Evolutionary conservation across 768 basidiomycete genomes (phyloP).

Genomic region (Rhodotorula taiwanensis): DNA sequence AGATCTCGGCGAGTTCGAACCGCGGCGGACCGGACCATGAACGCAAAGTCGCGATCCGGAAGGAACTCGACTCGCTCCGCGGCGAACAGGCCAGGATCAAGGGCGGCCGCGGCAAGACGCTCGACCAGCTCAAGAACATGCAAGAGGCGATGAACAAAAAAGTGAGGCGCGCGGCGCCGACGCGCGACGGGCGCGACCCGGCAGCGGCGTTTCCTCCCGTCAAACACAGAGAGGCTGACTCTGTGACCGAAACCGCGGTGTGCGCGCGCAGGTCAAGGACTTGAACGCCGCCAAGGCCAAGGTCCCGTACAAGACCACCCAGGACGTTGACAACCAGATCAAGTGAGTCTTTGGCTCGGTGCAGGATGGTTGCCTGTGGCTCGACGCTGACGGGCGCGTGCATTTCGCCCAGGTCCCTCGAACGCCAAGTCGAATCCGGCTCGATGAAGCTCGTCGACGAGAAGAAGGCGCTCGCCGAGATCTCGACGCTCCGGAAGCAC

Average conservation of each 20-base stretch:
- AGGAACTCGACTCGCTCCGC: slow-evolving; percentile 73
- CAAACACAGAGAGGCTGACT: not conserved
- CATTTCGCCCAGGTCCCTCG: slow-evolving; percentile 42
- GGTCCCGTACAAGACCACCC: slow-evolving; percentile 67
- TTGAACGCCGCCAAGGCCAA: slow-evolving; percentile 74
- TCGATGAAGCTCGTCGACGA: slow-evolving; percentile 87
- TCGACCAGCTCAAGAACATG: slow-evolving; percentile 69
- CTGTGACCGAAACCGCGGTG: not conserved
- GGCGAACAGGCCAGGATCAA: slow-evolving; percentile 72
- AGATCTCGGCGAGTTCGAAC: slow-evolving; percentile 57
- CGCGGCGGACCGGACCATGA: slow-evolving; percentile 63
- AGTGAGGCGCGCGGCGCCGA: slow-evolving; percentile 54
- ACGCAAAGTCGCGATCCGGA: slow-evolving; percentile 61
- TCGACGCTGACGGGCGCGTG: not conserved
- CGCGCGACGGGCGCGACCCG: too few species aligned
- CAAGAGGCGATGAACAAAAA: slow-evolving; percentile 77
- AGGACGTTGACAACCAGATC: slow-evolving; percentile 80
- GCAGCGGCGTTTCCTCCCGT: not conserved
- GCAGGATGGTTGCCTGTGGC: too few species aligned
- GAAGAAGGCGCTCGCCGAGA: slow-evolving; percentile 88
- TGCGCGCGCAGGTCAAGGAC: slow-evolving; percentile 64
- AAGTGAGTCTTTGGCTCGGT: slow-evolving; percentile 54
- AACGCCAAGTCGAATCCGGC: slow-evolving; percentile 87
- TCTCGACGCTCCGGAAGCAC: slow-evolving; percentile 48
- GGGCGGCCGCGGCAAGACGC: slow-evolving; percentile 58